Base-by-base conservation (phyloP, 257 asterid genomes). In the Fraxinus excelsior region DNA sequence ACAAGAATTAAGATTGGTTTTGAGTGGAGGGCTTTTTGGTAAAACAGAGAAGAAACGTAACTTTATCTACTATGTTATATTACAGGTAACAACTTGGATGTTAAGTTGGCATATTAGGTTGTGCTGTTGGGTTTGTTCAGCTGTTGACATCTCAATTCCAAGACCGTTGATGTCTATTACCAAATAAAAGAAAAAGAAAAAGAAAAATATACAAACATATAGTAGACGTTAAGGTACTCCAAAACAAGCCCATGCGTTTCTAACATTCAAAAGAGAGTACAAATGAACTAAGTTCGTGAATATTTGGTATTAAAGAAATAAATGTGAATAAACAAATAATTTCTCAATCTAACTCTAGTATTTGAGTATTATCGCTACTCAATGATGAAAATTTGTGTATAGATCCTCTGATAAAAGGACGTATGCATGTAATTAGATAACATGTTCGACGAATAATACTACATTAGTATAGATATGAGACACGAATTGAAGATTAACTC, bases 91-190 rank as follows among this genome's bases (percentile, higher is more conserved):
- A 56, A 76, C 72, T 37, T 51, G 73, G 79, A 44, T 53, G 79
- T 74, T 44, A 49, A 67, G 74, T 40, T 60, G 79, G 83, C 76
- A 68, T 71, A 71, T 72, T 87, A 79, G 88, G 88, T 89, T 67
- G 51, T 77, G 84, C 77, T 44, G 81, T 75, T 74, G 60, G 10
- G 28, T 78, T 73, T 74, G 82, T 77, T 70, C n/a, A 80, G 86
- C 73, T 26, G 91, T 82, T 79, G 82, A 71, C 65, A 76, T 80
- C 81, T 88, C 81, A 7, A 68, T 78, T 82, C 87, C 46, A 42
- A 62, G 79, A 58, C 29, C 77, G 81, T 70, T 79, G 76, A 58
- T 26, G 58, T 51, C 31, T 23, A 19, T n/a, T 53, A 53, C 25
- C 25, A 53, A 53, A 7, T 51, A 14, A n/a, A 51, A 16, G 5